phyloP scores from a whole-genome alignment of 2,329 filamentous ascomycete species.

The Sarocladiaceae sp. region DNA sequence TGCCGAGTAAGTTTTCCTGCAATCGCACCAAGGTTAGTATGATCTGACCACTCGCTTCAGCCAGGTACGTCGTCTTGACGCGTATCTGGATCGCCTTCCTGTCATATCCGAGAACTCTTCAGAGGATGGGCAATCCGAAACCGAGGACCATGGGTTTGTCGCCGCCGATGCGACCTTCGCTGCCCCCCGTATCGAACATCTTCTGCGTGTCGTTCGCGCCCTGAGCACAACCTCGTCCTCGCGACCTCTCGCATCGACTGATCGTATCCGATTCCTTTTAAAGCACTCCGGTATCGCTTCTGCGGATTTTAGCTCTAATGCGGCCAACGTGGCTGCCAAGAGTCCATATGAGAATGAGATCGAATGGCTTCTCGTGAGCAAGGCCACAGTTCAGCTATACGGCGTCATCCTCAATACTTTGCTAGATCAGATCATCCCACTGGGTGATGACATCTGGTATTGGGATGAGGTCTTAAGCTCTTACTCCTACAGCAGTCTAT shows the following conservation, averaged over 20 bases:
- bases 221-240: constrained; percentile 65
- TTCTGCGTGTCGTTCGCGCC: constrained; percentile 63
- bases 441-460: constrained; percentile 88
- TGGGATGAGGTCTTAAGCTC: constrained; percentile 87
- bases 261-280: constrained; percentile 56
- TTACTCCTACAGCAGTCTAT: constrained; percentile 70
- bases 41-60: constrained; percentile 23
- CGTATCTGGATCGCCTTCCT: constrained; percentile 57
- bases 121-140: constrained; percentile 32
- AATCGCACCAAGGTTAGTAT: not conserved
- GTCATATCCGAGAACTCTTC: constrained; percentile 33
- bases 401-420: constrained; percentile 72
- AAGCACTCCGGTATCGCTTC: constrained; percentile 50
- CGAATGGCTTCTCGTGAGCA: constrained; percentile 85
- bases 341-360: constrained; percentile 66
- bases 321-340: constrained; percentile 23
- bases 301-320: constrained; percentile 24
- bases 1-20: constrained; percentile 32
- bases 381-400: constrained; percentile 87
- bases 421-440: constrained; percentile 72
- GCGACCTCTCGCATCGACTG: constrained; percentile 52
- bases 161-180: constrained; percentile 35
- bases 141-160: constrained; percentile 26
- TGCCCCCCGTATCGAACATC: constrained; percentile 49
- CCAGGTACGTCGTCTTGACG: constrained; percentile 57